Conservation (phyloP, 2,329 filamentous ascomycete species). For the Hypoxylon sp. region DNA sequence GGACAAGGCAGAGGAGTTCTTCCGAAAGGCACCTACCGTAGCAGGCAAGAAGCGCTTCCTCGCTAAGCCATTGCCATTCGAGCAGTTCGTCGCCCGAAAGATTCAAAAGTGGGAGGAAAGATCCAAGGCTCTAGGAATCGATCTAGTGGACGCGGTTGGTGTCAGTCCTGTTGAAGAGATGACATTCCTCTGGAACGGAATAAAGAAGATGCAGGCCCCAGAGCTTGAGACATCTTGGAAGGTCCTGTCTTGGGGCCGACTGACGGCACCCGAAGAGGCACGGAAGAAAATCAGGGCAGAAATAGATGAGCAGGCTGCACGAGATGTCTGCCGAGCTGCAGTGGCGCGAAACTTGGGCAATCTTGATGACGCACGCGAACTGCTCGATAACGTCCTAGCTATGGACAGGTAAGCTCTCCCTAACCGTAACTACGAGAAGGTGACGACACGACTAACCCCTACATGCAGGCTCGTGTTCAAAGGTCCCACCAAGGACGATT, state of each 20-base stretch:
- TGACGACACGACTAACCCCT: constrained; percentile 27
- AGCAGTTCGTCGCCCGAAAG: constrained; percentile 84
- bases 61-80: constrained; percentile 88
- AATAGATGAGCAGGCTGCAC: constrained; percentile 69
- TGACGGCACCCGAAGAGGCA: constrained; percentile 56
- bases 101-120: constrained; percentile 87
- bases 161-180: constrained; percentile 87
- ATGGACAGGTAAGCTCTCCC: constrained; percentile 64
- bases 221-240: constrained; percentile 71
- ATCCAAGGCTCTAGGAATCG: constrained; percentile 70
- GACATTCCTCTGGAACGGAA: constrained; percentile 92
- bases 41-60: constrained; percentile 90
- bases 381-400: constrained; percentile 71
- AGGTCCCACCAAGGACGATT: constrained; percentile 72
- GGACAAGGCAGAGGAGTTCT: constrained; percentile 70
- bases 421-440: not conserved
- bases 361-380: constrained; percentile 69
- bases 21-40: constrained; percentile 75
- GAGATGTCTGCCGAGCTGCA: constrained; percentile 71
- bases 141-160: constrained; percentile 82
- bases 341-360: constrained; percentile 70
- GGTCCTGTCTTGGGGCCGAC: constrained; percentile 72
- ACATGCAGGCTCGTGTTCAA: constrained; percentile 60
- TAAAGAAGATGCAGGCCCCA: constrained; percentile 75
- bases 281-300: constrained; percentile 59